A percentile compares a stretch with the other conserved stretches of the same genome.
Evolutionary conservation across 768 basidiomycete genomes (phyloP).

Genomic region (Lactarius hatsudake): DNA sequence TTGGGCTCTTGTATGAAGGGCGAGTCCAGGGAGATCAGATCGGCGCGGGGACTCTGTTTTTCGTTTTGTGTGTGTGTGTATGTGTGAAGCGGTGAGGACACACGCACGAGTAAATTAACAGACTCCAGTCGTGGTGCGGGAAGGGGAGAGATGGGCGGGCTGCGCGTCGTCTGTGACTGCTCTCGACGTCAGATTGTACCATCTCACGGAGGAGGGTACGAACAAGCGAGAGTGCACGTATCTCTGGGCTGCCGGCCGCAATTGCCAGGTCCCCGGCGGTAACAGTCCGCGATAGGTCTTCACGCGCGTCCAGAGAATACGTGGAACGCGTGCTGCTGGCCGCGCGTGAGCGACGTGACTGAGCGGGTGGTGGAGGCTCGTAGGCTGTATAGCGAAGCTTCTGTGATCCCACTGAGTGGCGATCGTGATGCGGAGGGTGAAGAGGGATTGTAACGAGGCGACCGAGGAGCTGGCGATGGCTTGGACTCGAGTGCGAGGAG

Average conservation of each 20-base stretch:
- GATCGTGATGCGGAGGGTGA: conserved; percentile 30
- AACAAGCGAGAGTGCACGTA: conserved; percentile 23
- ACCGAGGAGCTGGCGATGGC: conserved; percentile 27
- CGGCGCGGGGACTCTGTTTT: conserved; percentile 39
- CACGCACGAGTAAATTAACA: neutral
- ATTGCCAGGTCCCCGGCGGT: conserved; percentile 28
- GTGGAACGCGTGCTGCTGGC: conserved; percentile 39
- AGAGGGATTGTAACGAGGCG: conserved; percentile 23
- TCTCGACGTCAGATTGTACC: neutral
- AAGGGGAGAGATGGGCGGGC: conserved; percentile 20
- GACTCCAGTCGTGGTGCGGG: conserved; percentile 7
- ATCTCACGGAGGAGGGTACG: neutral
- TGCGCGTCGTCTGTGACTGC: neutral
- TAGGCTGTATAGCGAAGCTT: conserved; percentile 72
- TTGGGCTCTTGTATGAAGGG: conserved; percentile 56
- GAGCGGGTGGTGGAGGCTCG: conserved; percentile 52
- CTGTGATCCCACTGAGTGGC: conserved; percentile 36
- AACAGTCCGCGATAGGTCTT: conserved; percentile 30
- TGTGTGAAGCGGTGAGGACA: neutral
- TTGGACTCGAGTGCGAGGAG: conserved; percentile 46
- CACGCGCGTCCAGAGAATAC: conserved; percentile 35
- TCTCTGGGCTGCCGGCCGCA: conserved; percentile 27
- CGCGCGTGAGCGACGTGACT: conserved; percentile 34
- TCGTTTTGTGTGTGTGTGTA: neutral
- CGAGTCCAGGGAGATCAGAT: conserved; percentile 74